phyloP scores from a whole-genome alignment of 345 rosid genomes.

The Aquilaria yunnanensis region DNA sequence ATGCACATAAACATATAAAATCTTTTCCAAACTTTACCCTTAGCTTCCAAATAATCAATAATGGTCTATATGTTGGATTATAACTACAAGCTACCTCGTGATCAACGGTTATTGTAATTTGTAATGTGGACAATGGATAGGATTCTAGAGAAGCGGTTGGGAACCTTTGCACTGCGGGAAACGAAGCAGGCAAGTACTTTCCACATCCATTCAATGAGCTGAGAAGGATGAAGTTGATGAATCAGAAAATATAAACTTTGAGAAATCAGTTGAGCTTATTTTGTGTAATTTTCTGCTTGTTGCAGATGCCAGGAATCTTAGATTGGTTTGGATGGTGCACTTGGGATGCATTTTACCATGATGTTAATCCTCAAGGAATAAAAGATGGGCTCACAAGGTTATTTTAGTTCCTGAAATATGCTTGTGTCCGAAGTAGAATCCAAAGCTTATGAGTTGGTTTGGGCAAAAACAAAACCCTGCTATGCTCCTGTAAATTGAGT shows the following conservation, averaged over 20 bases:
- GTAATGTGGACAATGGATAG: conserved; percentile 21
- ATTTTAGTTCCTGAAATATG: neutral
- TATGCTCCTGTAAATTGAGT: neutral
- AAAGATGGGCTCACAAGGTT: conserved; percentile 49
- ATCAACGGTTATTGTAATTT: conserved; percentile 1
- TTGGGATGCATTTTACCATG: conserved; percentile 56
- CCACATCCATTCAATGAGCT: neutral
- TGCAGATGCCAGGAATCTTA: conserved; percentile 51
- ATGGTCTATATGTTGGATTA: neutral
- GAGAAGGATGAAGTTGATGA: neutral
- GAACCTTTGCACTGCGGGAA: conserved; percentile 43
- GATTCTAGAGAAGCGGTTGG: conserved; percentile 33
- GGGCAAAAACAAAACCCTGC: neutral
- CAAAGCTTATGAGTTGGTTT: neutral
- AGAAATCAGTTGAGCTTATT: neutral
- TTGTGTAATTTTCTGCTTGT: neutral
- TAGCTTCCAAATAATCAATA: too few relatives aligned
- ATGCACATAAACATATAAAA: too few relatives aligned
- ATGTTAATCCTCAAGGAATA: conserved; percentile 49
- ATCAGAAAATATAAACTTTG: neutral
- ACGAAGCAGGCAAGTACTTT: conserved; percentile 35
- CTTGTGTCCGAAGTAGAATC: neutral
- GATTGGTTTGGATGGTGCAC: conserved; percentile 67
- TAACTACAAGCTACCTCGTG: neutral
- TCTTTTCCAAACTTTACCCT: too few relatives aligned